These are phyloP conservation scores for Tolypocladium guangdongense DNA, from an alignment of 2,329 filamentous ascomycete genomes.

Conservation along the genomic window DNA sequence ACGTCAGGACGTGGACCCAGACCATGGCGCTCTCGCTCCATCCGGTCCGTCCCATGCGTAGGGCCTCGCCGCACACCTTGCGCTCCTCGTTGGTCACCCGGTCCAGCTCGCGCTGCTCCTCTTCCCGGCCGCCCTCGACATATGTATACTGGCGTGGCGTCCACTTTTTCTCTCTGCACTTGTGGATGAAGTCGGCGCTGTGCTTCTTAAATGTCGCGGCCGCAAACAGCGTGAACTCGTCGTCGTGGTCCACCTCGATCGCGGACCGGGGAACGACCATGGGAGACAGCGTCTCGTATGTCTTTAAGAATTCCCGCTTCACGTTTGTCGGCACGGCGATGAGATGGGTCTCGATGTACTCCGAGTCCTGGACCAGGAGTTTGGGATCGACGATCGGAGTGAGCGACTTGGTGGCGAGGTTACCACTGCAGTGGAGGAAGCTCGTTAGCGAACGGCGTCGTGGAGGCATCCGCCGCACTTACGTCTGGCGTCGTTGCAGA, in stretches of 20 bases:
- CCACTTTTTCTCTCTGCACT: slow-evolving; percentile 88
- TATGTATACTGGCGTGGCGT: slow-evolving; percentile 91
- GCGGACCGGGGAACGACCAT: slow-evolving; percentile 94
- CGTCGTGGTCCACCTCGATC: slow-evolving; percentile 67
- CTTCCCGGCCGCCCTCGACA: slow-evolving; percentile 78
- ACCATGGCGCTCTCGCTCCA: slow-evolving; percentile 96
- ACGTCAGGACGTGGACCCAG: slow-evolving; percentile 82
- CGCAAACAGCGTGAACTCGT: slow-evolving; percentile 80
- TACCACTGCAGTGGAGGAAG: slow-evolving; percentile 48
- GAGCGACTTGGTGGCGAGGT: slow-evolving; percentile 87
- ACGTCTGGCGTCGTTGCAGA: slow-evolving; percentile 83
- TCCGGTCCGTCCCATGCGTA: slow-evolving; percentile 78
- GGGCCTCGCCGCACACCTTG: slow-evolving; percentile 85
- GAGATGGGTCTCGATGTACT: slow-evolving; percentile 94
- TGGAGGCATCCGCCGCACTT: slow-evolving; percentile 17
- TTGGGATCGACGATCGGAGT: slow-evolving; percentile 76
- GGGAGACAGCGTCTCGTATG: slow-evolving; percentile 76
- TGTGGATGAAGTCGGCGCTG: slow-evolving; percentile 76
- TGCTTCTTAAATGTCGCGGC: slow-evolving; percentile 93
- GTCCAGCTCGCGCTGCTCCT: slow-evolving; percentile 79
- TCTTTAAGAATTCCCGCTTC: slow-evolving; percentile 79
- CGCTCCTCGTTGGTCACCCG: slow-evolving; percentile 73
- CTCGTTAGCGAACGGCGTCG: slow-evolving; percentile 5
- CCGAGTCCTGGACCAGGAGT: slow-evolving; percentile 75
- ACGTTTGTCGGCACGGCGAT: slow-evolving; percentile 72